Evolutionary conservation across 1,284 basidiomycete genomes (phyloP), one percentile per base, ranked within the genome.

Genomic region (Boletus semigastroideus): DNA sequence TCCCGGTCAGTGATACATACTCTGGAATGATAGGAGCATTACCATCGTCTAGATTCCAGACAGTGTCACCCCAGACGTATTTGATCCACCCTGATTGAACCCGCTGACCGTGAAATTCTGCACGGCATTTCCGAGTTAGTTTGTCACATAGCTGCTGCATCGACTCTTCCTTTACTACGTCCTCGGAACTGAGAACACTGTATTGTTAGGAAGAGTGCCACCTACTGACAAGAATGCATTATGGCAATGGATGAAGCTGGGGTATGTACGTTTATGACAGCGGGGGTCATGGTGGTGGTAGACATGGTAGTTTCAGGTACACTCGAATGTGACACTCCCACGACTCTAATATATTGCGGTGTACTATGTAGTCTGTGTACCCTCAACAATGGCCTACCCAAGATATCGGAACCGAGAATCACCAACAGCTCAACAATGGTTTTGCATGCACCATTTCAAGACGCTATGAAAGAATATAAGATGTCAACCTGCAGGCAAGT

Each of bases 11-110:
- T 47, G 36, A 46, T 37, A 46, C 30, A 38, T n/a, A 11, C 5
- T 16, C 22, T 20, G 19, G 20, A 45, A 20, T 41, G 37, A 46
- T 46, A 22, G 28, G 30, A 42, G 33, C 5, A 28, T 44, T 59
- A 84, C 89, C 88, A 60, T 92, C 89, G 62, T 91, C 87, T 9
- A 92, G 69, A 64, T 89, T 87, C 87, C 89, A 92, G 39, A 86
- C 70, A 0, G 80, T 74, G n/a, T 78, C 78, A 57, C 82, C 82
- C 75, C 83, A 90, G 52, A 85, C 79, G 64, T 92, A 92, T 62
- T 90, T 92, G 46, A 92, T 74, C 87, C 88, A 91, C 30, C 87
- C 87, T 22, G 86, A 72, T 19, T 81, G 82, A 19, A 92, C 79
- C 20, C 78, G 78, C 53, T 78, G 70, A 12, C 80, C 79, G 51